Conservation (phyloP, 2,329 filamentous ascomycete species). For the Diatrype stigma region DNA sequence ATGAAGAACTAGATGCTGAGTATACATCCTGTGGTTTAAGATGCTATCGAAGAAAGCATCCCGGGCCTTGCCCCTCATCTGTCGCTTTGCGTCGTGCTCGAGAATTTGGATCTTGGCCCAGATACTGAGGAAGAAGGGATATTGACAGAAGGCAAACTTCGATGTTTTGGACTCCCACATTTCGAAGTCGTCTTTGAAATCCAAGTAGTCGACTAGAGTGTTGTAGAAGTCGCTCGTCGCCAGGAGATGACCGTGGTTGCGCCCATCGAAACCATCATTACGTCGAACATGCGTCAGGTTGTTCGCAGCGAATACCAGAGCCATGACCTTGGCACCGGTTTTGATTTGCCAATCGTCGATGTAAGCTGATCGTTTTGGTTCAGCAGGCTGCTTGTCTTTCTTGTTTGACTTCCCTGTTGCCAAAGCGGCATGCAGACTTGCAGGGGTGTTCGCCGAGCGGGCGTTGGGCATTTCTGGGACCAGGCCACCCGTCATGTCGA, state of each 20-base stretch:
- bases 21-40: slow-evolving; percentile 66
- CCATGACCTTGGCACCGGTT: slow-evolving; percentile 74
- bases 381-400: slow-evolving; percentile 51
- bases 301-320: slow-evolving; percentile 79
- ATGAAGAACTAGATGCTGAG: slow-evolving; percentile 72
- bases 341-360: slow-evolving; percentile 86
- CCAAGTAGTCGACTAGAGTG: slow-evolving; percentile 78
- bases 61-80: slow-evolving; percentile 84
- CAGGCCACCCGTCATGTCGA: slow-evolving; percentile 62
- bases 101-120: slow-evolving; percentile 89
- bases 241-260: slow-evolving; percentile 60
- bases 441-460: slow-evolving; percentile 56
- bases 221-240: slow-evolving; percentile 86
- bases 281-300: slow-evolving; percentile 43
- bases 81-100: slow-evolving; percentile 79
- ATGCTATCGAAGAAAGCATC: slow-evolving; percentile 92
- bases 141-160: slow-evolving; percentile 86
- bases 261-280: slow-evolving; percentile 30
- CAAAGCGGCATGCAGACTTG: slow-evolving; percentile 74
- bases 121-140: slow-evolving; percentile 86
- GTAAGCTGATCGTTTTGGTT: slow-evolving; percentile 54
- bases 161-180: slow-evolving; percentile 72
- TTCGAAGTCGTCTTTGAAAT: slow-evolving; percentile 82
- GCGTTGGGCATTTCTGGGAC: slow-evolving; percentile 68
- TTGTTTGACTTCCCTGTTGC: slow-evolving; percentile 47